phyloP scores from a whole-genome alignment of 1,139 yeast species.

The Diutina scorzettiae region DNA sequence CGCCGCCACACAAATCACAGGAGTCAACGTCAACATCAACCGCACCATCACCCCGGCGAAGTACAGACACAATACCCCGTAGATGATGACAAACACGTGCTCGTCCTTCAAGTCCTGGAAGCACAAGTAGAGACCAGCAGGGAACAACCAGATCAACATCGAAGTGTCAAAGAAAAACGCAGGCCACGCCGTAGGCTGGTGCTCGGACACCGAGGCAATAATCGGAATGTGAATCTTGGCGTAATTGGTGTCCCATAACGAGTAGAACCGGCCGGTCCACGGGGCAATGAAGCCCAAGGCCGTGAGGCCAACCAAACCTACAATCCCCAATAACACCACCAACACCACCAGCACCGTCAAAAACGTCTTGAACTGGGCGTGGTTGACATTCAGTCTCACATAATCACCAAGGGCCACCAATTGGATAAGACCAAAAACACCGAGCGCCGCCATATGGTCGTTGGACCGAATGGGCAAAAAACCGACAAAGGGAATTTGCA shows the following conservation, averaged over 20 bases:
- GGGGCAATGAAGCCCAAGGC: conserved; percentile 94
- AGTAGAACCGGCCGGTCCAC: conserved; percentile 98
- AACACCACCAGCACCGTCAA: conserved; percentile 48
- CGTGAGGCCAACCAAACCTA: conserved; percentile 68
- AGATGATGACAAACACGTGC: conserved; percentile 85
- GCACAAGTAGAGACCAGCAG: conserved; percentile 87
- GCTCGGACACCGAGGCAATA: conserved; percentile 97
- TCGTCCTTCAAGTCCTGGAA: conserved; percentile 87
- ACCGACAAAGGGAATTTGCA: conserved; percentile 99
- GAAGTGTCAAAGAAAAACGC: conserved; percentile 91
- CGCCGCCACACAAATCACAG: conserved; percentile 82
- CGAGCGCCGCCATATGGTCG: conserved; percentile 98
- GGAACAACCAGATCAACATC: conserved; percentile 94
- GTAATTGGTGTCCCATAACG: conserved; percentile 94
- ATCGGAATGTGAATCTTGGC: conserved; percentile 98
- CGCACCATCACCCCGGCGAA: conserved; percentile 99
- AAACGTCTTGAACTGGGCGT: conserved; percentile 64
- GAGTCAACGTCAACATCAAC: conserved; percentile 92
- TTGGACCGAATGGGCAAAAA: conserved; percentile 93
- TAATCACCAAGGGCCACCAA: conserved; percentile 81
- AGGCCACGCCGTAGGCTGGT: conserved; percentile 99
- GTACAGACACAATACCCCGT: conserved; percentile 84
- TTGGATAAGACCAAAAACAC: conserved; percentile 92
- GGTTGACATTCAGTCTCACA: conserved; percentile 61
- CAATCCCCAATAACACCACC: conserved; percentile 50